A percentile compares a stretch with the other conserved stretches of the same genome.
phyloP scores from a whole-genome alignment of 345 rosid species.

The Microcos paniculata region DNA sequence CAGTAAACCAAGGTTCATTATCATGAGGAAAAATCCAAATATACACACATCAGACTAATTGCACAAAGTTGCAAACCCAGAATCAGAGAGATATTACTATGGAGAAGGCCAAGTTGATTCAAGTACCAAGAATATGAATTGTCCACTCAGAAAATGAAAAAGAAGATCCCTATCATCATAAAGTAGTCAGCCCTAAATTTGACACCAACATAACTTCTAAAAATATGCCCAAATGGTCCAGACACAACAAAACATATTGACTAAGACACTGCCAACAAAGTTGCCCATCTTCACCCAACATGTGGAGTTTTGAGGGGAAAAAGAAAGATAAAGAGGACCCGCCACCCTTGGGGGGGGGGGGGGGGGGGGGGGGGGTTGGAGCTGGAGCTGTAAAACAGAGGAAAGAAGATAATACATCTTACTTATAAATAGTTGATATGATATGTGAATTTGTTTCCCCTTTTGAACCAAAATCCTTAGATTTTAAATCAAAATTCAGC shows the following conservation, averaged over 20 bases:
- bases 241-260: background rate
- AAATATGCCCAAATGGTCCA: background rate
- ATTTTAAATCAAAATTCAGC: conserved; percentile 5
- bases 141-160: background rate
- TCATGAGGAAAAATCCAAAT: background rate
- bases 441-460: background rate
- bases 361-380: background rate
- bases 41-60: background rate
- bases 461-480: conserved; percentile 3
- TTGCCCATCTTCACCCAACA: background rate
- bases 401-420: background rate
- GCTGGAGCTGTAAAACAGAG: background rate
- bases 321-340: too few relatives aligned
- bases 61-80: background rate
- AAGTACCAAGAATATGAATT: background rate
- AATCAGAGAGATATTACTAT: too few relatives aligned
- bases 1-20: background rate
- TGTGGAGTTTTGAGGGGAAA: background rate
- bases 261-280: background rate
- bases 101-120: background rate
- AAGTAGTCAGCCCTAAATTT: background rate
- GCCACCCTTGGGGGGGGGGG: background rate
- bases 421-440: background rate
- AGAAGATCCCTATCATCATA: background rate
- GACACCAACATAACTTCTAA: background rate